A percentile compares a stretch with the other conserved stretches of the same genome.
Conservation (phyloP, 2,329 filamentous ascomycete species). For the Aspergillus awamori region DNA sequence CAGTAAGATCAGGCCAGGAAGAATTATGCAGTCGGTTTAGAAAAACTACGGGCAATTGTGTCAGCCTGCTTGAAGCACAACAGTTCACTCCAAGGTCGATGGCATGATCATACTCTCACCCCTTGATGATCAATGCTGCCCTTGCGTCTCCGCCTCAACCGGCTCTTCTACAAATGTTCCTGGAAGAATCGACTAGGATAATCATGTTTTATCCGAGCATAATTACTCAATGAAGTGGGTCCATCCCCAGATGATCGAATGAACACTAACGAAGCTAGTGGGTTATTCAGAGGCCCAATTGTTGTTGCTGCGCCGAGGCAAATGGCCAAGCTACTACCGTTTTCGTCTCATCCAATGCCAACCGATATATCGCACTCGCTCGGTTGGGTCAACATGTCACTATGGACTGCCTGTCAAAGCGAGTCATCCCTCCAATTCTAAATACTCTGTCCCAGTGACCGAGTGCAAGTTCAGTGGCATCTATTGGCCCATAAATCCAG, state of each 20-base stretch:
- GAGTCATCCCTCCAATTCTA: neutral
- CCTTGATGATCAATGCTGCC: constrained; percentile 4
- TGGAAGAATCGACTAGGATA: neutral
- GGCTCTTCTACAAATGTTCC: neutral
- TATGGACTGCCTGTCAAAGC: neutral
- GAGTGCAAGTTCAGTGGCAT: neutral
- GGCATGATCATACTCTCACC: neutral
- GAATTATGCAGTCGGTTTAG: neutral
- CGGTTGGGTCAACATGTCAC: neutral
- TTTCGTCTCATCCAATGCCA: neutral
- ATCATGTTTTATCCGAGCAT: neutral
- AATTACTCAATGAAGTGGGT: neutral
- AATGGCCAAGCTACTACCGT: neutral
- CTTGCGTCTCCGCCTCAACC: constrained; percentile 1
- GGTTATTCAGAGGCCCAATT: neutral
- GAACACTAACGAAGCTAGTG: neutral
- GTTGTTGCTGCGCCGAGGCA: neutral
- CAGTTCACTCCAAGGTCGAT: neutral
- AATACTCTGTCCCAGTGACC: neutral
- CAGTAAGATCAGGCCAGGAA: neutral
- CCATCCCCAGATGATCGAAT: neutral
- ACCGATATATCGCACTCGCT: neutral
- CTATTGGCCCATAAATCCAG: neutral
- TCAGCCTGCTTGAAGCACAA: neutral
- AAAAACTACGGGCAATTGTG: neutral